A percentile compares a stretch with the other conserved stretches of the same genome.
Evolutionary conservation across 2,329 filamentous ascomycete species (phyloP).

Genomic region (Talaromyces albobiverticillius): DNA sequence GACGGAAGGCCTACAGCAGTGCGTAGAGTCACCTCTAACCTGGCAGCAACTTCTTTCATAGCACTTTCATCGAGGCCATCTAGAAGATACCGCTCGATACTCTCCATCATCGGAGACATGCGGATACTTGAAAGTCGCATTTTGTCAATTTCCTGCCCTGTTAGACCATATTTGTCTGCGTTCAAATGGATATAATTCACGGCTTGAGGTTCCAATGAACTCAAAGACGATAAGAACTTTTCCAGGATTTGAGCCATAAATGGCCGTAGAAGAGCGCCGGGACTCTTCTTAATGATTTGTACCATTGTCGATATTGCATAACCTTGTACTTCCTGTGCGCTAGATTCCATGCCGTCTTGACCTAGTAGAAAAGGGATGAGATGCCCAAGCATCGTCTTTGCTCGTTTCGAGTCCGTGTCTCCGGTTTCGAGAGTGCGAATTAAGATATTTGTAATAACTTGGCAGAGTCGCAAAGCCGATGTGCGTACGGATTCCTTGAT

Average conservation of each 20-base stretch:
- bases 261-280: conserved; percentile 69
- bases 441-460: conserved; percentile 78
- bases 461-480: conserved; percentile 77
- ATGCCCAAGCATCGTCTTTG: conserved; percentile 76
- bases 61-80: conserved; percentile 75
- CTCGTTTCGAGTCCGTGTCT: conserved; percentile 60
- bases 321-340: conserved; percentile 78
- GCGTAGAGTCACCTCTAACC: conserved; percentile 76
- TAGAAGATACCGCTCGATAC: conserved; percentile 76
- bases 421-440: conserved; percentile 82
- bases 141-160: conserved; percentile 85
- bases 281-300: conserved; percentile 83
- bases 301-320: conserved; percentile 82
- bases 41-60: conserved; percentile 71
- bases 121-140: conserved; percentile 77
- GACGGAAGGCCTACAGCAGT: conserved; percentile 85
- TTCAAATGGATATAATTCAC: conserved; percentile 93
- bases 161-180: conserved; percentile 77
- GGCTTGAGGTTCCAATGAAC: conserved; percentile 81
- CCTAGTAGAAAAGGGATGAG: conserved; percentile 89
- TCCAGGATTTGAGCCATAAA: conserved; percentile 81
- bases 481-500: conserved; percentile 87
- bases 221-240: conserved; percentile 75
- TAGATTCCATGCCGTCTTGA: conserved; percentile 82
- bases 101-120: conserved; percentile 85